Base-by-base conservation (phyloP, 805 yeast genomes). In the Wickerhamomyces kurtzmanii region DNA sequence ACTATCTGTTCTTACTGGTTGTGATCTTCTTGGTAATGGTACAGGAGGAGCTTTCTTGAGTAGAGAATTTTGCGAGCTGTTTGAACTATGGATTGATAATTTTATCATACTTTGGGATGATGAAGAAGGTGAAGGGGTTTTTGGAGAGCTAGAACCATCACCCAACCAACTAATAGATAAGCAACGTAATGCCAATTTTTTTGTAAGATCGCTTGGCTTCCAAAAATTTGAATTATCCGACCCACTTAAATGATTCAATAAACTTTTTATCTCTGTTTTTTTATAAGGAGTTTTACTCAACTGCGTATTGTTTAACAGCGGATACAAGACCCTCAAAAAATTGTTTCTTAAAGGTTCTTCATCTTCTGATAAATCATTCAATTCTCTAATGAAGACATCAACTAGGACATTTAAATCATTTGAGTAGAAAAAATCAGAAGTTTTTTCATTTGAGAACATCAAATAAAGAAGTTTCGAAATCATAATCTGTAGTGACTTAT, bases 381-480 rank as follows among this genome's bases (percentile, higher is more conserved):
- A 59, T 46, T 87, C 95, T 29, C 97, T 59, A 2, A 87, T 62
- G 29, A 87, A 62, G 8, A 87, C 86, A 44, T 85, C 95, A 10
- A 81, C 75, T 31, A 87, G 65, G 6, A 87, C 93, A 41, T 79
- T 76, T 33, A 87, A 55, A 48, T 87, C 97, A 43, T 87, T 87
- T 36, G 83, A 60, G 47, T 87, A 87, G 27, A 85, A 71, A 41
- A 77, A 63, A 33, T 77, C 80, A 29, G 69, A 59, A 0, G 93
- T 77, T 6, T 45, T 27, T 20, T 56, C 55, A 5, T 75, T 62
- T 3, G 87, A 75, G 52, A 87, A 71, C 1, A 87, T 67, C 32
- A 81, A 52, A 48, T 83, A 84, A 7, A 87, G 57, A 32, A 84
- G 63, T 52, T 87, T 87, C 40, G 87, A 63, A 45, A 82, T 80